Base-by-base conservation (phyloP, 2,329 filamentous ascomycete species). In the Colletotrichum euphorbiae region DNA sequence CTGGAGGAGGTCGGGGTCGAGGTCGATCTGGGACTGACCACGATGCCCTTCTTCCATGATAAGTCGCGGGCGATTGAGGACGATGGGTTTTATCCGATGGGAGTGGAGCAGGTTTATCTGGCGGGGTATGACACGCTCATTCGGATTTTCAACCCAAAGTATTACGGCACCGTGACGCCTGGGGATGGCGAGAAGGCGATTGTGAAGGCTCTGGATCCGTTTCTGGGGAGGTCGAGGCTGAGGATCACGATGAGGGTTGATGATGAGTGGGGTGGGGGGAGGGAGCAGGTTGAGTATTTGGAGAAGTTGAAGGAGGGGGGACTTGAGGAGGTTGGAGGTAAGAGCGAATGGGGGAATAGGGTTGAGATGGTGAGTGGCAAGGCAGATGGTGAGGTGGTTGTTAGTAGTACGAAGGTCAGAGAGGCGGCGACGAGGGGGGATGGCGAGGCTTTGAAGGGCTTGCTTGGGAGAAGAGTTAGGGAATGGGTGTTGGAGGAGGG, bases 121-220 rank as follows among this genome's bases (percentile, higher is more conserved):
- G 86, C 89, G 2, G 93, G 93, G 31, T 95, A 89, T 75, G 92
- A 95, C 73, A 95, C 92, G 0, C 79, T 94, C 6, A 87, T 91
- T 15, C 86, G 92, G 19, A 88, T 95, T 59, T 87, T 92, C 61
- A 83, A 92, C 55, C 85, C 90, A 0, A 92, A 91, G 75, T 95
- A 95, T 78, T 93, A 93, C 74, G 75, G 19, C 65, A 28, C 28
- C 28, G 46, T 6, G 28, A 61, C 46, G 3, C 12, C 33, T 13
- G 11, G 51, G 8, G 59, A 21, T 8, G 28, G 13, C 21, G 50
- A 42, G 21, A n/a, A 81, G 75, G 52, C 61, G 73, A 86, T 91
- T 70, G 81, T 87, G 12, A 78, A 77, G 0, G 86, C 87, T 0
- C 81, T 95, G 2, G 80, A 80, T 1, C 87, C 88, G 0, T 92